These are phyloP conservation scores for Dactylella cylindrospora DNA, from an alignment of 2,329 filamentous ascomycete species.

Conservation along the genomic window DNA sequence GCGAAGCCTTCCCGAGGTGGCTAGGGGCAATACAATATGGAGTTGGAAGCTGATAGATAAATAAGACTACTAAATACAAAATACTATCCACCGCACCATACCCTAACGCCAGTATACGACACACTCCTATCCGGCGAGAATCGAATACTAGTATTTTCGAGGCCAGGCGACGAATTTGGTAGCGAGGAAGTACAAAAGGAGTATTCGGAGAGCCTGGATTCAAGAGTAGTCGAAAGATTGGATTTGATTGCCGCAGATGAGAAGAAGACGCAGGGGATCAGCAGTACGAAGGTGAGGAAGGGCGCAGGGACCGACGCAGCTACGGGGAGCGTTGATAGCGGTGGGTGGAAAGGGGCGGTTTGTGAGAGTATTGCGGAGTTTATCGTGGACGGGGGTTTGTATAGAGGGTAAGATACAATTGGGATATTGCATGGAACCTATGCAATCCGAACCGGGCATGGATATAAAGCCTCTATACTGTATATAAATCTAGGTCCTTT, in stretches of 20 bases:
- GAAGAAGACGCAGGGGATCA: constrained; percentile 4
- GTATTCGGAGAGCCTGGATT: constrained; percentile 8
- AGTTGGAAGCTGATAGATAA: too few species aligned
- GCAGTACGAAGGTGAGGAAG: constrained; percentile 22
- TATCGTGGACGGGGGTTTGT: constrained; percentile 14
- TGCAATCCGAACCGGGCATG: too few species aligned
- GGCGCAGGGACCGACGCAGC: not conserved
- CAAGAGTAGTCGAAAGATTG: not conserved
- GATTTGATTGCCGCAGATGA: constrained; percentile 9
- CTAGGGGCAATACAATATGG: too few species aligned
- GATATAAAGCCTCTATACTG: too few species aligned
- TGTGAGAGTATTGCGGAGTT: constrained; percentile 10
- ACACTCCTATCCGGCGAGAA: constrained; percentile 19
- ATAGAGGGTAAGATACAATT: constrained; percentile 6
- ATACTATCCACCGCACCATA: constrained; percentile 38
- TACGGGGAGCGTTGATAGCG: not conserved
- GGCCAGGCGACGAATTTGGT: constrained; percentile 13
- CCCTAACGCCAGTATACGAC: constrained; percentile 6
- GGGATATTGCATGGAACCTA: too few species aligned
- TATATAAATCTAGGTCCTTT: too few species aligned
- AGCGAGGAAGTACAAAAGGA: not conserved
- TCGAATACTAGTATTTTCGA: constrained; percentile 18
- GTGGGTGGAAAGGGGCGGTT: constrained; percentile 11
- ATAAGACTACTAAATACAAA: constrained; percentile 23
- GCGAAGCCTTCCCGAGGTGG: too few species aligned